Percentiles rank a stretch among this genome's conserved stretches.
These are phyloP conservation scores for Dryadomyces quercus-mongolicae DNA, from an alignment of 2,329 filamentous ascomycete genomes.

Conservation along the genomic window DNA sequence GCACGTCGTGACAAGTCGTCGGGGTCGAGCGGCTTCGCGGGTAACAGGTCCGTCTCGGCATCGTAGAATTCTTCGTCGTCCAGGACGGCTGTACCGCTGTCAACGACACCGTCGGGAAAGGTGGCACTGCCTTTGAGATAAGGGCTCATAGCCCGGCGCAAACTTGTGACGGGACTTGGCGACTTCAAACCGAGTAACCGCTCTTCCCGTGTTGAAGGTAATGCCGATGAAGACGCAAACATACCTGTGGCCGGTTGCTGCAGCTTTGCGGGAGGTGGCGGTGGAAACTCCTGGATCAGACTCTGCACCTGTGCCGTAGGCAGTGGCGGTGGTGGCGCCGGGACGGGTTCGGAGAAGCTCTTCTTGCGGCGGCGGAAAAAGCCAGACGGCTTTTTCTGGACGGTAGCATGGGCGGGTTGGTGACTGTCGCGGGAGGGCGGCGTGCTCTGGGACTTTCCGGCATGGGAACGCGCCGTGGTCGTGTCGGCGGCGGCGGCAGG, in stretches of 20 bases:
- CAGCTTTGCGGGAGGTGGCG: slow-evolving; percentile 18
- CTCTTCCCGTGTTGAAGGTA: slow-evolving; percentile 19
- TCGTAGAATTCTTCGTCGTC: background rate
- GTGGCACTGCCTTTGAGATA: slow-evolving; percentile 43
- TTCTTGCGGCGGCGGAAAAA: slow-evolving; percentile 94
- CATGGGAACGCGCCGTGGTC: slow-evolving; percentile 21
- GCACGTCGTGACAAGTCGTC: slow-evolving; percentile 21
- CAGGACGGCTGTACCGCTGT: background rate
- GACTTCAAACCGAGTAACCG: slow-evolving; percentile 21
- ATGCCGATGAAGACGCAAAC: slow-evolving; percentile 19
- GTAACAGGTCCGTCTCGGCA: background rate
- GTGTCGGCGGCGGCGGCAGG: slow-evolving; percentile 23
- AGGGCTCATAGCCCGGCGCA: slow-evolving; percentile 78
- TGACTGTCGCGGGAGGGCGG: slow-evolving; percentile 41
- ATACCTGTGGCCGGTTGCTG: slow-evolving; percentile 23
- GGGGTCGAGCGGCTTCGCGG: slow-evolving; percentile 7
- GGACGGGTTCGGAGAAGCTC: slow-evolving; percentile 57
- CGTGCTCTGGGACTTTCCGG: slow-evolving; percentile 33
- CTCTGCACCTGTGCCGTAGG: slow-evolving; percentile 24
- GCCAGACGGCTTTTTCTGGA: slow-evolving; percentile 86
- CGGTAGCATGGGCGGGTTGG: slow-evolving; percentile 29
- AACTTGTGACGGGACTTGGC: slow-evolving; percentile 62
- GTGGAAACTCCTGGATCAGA: slow-evolving; percentile 15
- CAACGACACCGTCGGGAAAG: background rate
- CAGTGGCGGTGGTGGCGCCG: slow-evolving; percentile 43